A percentile compares a stretch with the other conserved stretches of the same genome.
Conservation (phyloP, 1,139 yeast species). For the Debaryomycetaceae sp. region DNA sequence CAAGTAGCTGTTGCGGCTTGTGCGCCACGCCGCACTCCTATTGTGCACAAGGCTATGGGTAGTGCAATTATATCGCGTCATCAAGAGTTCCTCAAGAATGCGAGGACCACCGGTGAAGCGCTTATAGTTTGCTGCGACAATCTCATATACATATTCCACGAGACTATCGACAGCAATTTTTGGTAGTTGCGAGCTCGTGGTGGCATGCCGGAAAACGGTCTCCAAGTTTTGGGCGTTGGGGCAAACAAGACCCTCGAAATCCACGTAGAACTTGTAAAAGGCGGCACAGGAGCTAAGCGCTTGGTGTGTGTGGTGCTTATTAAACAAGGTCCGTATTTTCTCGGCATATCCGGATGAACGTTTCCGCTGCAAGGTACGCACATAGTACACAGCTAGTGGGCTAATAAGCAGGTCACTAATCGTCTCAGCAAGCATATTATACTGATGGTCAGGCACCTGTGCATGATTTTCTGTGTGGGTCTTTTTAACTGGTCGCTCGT, state of each 20-base stretch:
- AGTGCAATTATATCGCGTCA: slow-evolving; percentile 13
- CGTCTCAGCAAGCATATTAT: no score
- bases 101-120: slow-evolving; percentile 7
- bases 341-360: no score
- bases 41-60: slow-evolving; percentile 21
- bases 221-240: slow-evolving; percentile 33
- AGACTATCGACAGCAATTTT: slow-evolving; percentile 32
- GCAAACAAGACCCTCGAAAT: slow-evolving; percentile 34
- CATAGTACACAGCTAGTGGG: neutral
- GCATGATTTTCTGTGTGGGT: no score
- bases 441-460: no score
- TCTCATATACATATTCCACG: slow-evolving; percentile 10
- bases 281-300: slow-evolving; percentile 27
- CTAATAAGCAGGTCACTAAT: no score
- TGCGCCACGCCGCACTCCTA: slow-evolving; percentile 12
- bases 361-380: neutral
- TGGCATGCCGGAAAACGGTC: slow-evolving; percentile 32
- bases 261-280: slow-evolving; percentile 50
- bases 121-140: slow-evolving; percentile 15
- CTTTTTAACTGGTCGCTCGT: no score
- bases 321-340: slow-evolving; percentile 27
- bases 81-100: slow-evolving; percentile 10
- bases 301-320: slow-evolving; percentile 25
- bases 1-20: slow-evolving; percentile 13
- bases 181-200: slow-evolving; percentile 35